A percentile compares a stretch with the other conserved stretches of the same genome.
phyloP scores from a whole-genome alignment of 768 basidiomycete genomes.

The Boletus edulis region DNA sequence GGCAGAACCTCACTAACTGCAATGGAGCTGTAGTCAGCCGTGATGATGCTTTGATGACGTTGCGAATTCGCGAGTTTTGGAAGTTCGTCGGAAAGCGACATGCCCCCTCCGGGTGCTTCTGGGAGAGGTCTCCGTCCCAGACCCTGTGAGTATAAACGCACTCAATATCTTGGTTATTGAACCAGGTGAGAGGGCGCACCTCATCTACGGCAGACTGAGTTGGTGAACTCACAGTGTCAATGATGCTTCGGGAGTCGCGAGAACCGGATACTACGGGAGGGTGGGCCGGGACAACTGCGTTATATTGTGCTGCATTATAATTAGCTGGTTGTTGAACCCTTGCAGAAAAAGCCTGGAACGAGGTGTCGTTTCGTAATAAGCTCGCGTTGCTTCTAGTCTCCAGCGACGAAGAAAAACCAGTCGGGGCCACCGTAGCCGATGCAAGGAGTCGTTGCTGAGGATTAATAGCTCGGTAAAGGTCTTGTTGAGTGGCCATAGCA shows the following conservation, averaged over 20 bases:
- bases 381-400: constrained; percentile 15
- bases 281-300: not conserved
- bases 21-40: constrained; percentile 13
- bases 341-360: not conserved
- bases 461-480: constrained; percentile 10
- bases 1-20: constrained; percentile 20
- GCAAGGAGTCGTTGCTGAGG: constrained; percentile 8
- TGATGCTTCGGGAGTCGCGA: constrained; percentile 13
- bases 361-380: constrained; percentile 7
- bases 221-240: constrained; percentile 2
- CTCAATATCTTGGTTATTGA: not conserved
- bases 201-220: constrained; percentile 13
- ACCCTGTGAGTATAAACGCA: not conserved
- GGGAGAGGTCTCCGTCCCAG: constrained; percentile 22
- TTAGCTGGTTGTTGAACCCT: constrained; percentile 6
- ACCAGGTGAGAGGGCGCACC: constrained; percentile 3
- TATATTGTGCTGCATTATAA: not conserved
- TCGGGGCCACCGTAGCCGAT: not conserved
- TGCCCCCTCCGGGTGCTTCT: constrained; percentile 17
- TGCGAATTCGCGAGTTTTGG: constrained; percentile 8
- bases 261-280: not conserved
- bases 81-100: constrained; percentile 13
- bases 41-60: not conserved
- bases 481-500: constrained; percentile 11
- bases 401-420: constrained; percentile 21